phyloP scores from a whole-genome alignment of 306 rosid species.

The Sicyos baderoa region DNA sequence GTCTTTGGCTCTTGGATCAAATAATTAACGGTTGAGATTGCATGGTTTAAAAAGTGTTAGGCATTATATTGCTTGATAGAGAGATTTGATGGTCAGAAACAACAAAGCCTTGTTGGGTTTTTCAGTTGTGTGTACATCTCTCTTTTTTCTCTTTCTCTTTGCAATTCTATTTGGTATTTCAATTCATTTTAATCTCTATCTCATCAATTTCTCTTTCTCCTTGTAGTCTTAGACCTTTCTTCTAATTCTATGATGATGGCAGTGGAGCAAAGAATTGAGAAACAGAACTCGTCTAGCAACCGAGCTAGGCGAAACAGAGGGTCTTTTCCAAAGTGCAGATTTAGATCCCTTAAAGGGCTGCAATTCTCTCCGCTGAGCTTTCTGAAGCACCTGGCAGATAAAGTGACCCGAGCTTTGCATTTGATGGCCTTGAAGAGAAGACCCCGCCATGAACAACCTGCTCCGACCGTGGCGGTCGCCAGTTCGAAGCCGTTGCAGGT shows the following conservation, averaged over 20 bases:
- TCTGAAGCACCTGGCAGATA: conserved; percentile 51
- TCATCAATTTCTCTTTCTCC: conserved; percentile 18
- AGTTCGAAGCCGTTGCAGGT: conserved; percentile 33
- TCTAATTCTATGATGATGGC: conserved; percentile 4
- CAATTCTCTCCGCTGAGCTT: conserved; percentile 33
- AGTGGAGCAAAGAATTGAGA: conserved; percentile 20
- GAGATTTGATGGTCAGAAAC: conserved; percentile 10
- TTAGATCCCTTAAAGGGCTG: conserved; percentile 29
- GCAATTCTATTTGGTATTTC: neutral
- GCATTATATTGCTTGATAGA: conserved; percentile 11
- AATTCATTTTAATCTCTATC: conserved; percentile 1
- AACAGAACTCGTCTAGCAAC: conserved; percentile 23
- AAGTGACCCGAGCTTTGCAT: conserved; percentile 39
- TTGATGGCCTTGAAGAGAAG: conserved; percentile 29
- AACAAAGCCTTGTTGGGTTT: conserved; percentile 14
- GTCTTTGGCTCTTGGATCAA: conserved; percentile 15
- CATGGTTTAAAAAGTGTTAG: neutral
- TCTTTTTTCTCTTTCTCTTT: neutral
- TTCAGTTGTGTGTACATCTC: conserved; percentile 19
- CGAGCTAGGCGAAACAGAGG: conserved; percentile 22
- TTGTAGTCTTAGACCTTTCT: conserved; percentile 11
- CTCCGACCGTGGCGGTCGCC: conserved; percentile 20
- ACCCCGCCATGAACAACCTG: conserved; percentile 25
- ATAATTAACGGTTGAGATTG: conserved; percentile 12
- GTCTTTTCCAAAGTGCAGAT: conserved; percentile 19